Evolutionary conservation across 176 grass and related monocot genomes (phyloP), one percentile per base, ranked within the genome.

Genomic region (Elymus sibiricus): DNA sequence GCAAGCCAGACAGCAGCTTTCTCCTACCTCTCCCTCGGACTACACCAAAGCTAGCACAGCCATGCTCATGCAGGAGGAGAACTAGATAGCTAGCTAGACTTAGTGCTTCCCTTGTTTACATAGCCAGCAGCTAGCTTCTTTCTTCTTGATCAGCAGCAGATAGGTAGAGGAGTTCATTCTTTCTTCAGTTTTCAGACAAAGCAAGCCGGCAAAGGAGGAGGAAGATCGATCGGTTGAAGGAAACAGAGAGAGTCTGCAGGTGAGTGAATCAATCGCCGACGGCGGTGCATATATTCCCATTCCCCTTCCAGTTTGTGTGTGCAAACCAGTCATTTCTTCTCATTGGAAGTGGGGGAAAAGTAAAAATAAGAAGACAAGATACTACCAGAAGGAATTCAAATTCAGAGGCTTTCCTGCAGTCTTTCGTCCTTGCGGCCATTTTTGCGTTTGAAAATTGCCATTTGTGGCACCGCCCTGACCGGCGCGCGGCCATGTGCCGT

Each of bases 91-190:
- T 44, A 44, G 44, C 44, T 76, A 84, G 38, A 64, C 14, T 43
- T 74, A 62, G 77, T 26, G 2, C 29, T 29, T 29, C 39, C 66
- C 74, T 79, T 74, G 58, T 80, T 84, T 87, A 80, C 81, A 80
- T 35, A 85, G 78, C 59, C 13, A 55, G 49, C 74, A 82, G 24
- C 21, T 14, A 80, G 40, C 61, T 35, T 3, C 14, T 66, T 64
- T 37, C 82, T 62, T 84, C 44, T 51, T 80, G 79, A 83, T 90
- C 88, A 70, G 15, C 69, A 74, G 56, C 74, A 83, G 65, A 63
- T 76, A 81, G 78, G 31, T 53, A 19, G 49, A 66, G 59, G 65
- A 31, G 9, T 14, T 47, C 16, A 32, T 69, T 46, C 11, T 31
- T 61, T 80, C 43, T 63, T 11, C 42, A 28, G 71, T 55, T 75